Conservation (phyloP, 2,329 filamentous ascomycete species). For the Neoascochyta sp. region DNA sequence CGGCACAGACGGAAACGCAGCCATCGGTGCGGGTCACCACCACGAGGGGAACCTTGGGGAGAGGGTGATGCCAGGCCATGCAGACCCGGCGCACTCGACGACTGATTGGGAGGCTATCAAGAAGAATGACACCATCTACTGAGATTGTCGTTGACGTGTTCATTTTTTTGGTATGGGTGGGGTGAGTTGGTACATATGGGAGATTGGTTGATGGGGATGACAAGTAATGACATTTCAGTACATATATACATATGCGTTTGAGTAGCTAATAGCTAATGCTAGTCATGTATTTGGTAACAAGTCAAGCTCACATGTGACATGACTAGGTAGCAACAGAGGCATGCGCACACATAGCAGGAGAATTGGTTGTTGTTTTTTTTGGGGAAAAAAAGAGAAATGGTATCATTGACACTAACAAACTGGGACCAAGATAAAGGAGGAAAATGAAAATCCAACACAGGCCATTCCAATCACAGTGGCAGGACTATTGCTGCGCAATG, state of each 20-base stretch:
- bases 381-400: constrained; percentile 4
- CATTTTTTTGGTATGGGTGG: too few species aligned
- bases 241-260: too few species aligned
- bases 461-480: neutral
- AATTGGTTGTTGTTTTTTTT: too few species aligned
- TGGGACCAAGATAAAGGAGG: constrained; percentile 6
- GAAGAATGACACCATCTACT: constrained; percentile 30
- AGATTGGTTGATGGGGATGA: too few species aligned
- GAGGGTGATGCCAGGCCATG: constrained; percentile 2
- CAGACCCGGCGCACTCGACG: constrained; percentile 12
- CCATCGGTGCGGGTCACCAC: constrained; percentile 25
- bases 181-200: too few species aligned
- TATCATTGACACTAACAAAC: constrained; percentile 9
- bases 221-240: too few species aligned
- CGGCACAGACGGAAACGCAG: constrained; percentile 36
- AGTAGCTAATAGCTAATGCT: too few species aligned
- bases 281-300: too few species aligned
- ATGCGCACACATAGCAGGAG: too few species aligned
- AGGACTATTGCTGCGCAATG: constrained; percentile 8
- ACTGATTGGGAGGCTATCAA: constrained; percentile 24
- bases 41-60: constrained; percentile 1
- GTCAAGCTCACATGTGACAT: too few species aligned
- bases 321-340: too few species aligned
- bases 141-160: too few species aligned
- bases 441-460: neutral